Base-by-base conservation (phyloP, 805 yeast genomes). In the Cyberlindnera mrakii region DNA sequence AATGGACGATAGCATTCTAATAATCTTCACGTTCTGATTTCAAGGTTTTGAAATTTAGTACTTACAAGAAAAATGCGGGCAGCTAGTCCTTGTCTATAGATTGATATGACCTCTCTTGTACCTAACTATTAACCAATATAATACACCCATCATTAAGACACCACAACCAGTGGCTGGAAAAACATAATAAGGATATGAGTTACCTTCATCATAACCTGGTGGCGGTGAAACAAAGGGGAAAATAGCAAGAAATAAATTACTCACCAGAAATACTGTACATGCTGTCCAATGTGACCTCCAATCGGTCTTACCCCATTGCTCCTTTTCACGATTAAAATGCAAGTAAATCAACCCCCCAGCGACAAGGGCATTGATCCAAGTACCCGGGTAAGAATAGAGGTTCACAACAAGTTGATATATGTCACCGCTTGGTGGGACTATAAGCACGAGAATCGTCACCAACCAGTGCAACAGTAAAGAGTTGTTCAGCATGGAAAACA, bases 381-480 rank as follows among this genome's bases (percentile, higher is more conserved):
- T 74, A 0, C 80, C 79, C 1, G 86, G 85, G 44, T 80, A 80
- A 3, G 82, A 72, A 57, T 78, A 76, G 47, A 78, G 60, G 50
- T 80, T 81, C 39, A 80, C 77, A 13, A 80, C 73, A 49, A 80
- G 75, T 54, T 79, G 80, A 58, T 79, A 80, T 23, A 80, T 78
- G 38, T 78, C 80, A 6, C 81, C 73, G 16, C 81, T 74, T 6
- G 85, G 85, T 3, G 85, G 85, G 0, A 71, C 65, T 4, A 77
- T 60, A 23, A 80, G 61, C 1, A 79, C 74, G 3, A 76, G 36
- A 3, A 75, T 75, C 0, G 83, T 75, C 44, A 80, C 66, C 18
- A 68, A 47, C 76, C 83, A 77, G 54, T 80, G 85, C 31, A 79
- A 58, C 3, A 66, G 33, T 29, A 80, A 63, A 1, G 82, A 75